Conservation (phyloP, 2,329 filamentous ascomycete genomes). For the Sclerotinia minor region DNA sequence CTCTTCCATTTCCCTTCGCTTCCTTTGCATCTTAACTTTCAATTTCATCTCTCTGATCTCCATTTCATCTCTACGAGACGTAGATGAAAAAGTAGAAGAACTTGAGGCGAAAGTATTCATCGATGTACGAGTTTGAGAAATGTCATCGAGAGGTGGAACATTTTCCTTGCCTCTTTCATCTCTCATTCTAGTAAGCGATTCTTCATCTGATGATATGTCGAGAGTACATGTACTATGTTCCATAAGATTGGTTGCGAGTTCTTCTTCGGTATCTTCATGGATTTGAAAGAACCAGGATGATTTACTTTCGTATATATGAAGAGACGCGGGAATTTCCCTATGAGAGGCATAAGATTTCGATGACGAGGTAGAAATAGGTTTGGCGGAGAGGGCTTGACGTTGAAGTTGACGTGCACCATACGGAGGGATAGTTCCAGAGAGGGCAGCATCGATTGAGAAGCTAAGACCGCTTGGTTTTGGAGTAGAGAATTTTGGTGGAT, state of each 20-base stretch:
- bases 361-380: slow-evolving; percentile 20
- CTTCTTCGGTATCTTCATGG: slow-evolving; percentile 85
- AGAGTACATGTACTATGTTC: slow-evolving; percentile 85
- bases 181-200: slow-evolving; percentile 55
- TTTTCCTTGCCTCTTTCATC: slow-evolving; percentile 86
- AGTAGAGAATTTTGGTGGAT: slow-evolving; percentile 60
- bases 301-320: slow-evolving; percentile 52
- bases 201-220: slow-evolving; percentile 88
- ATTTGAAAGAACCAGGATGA: slow-evolving; percentile 89
- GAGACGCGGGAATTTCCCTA: slow-evolving; percentile 38
- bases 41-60: slow-evolving; percentile 38
- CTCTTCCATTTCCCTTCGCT: slow-evolving; percentile 47
- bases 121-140: slow-evolving; percentile 54
- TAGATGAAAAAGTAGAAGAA: slow-evolving; percentile 28
- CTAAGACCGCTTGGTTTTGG: slow-evolving; percentile 53
- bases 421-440: slow-evolving; percentile 71
- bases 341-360: not conserved
- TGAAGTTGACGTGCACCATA: slow-evolving; percentile 52
- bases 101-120: slow-evolving; percentile 27
- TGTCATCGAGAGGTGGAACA: slow-evolving; percentile 70
- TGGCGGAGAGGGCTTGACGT: slow-evolving; percentile 36
- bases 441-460: slow-evolving; percentile 82
- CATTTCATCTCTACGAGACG: slow-evolving; percentile 26
- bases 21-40: slow-evolving; percentile 39
- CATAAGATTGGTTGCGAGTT: slow-evolving; percentile 89